Conservation (phyloP, 345 rosid genomes). For the Acer yangbiense region DNA sequence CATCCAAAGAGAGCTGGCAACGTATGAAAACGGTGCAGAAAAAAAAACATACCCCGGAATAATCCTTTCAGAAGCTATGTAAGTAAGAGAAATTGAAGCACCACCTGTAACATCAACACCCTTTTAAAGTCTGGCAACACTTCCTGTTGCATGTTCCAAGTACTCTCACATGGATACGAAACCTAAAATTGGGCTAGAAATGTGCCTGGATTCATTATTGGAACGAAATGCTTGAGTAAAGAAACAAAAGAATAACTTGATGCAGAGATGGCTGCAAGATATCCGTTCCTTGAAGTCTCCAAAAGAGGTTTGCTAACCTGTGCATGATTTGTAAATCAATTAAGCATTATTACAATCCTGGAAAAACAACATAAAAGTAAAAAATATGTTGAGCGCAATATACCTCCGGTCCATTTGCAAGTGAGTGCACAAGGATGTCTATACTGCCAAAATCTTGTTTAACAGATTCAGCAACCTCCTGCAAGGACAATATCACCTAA, state of each 20-base stretch:
- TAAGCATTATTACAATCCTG: background rate
- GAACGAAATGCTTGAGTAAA: conserved; percentile 76
- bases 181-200: conserved; percentile 6
- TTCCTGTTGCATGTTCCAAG: background rate
- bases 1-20: background rate
- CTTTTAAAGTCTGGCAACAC: background rate
- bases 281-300: conserved; percentile 88
- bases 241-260: conserved; percentile 90
- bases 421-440: conserved; percentile 70
- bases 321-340: background rate
- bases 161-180: background rate
- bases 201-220: conserved; percentile 89
- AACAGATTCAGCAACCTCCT: conserved; percentile 62
- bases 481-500: conserved; percentile 11
- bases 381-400: background rate
- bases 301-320: conserved; percentile 86
- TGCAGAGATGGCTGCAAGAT: conserved; percentile 87
- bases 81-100: conserved; percentile 59
- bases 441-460: conserved; percentile 70
- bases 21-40: background rate
- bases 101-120: conserved; percentile 36
- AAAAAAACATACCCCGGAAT: conserved; percentile 72
- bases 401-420: conserved; percentile 80
- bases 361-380: conserved; percentile 4
- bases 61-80: conserved; percentile 91